Base-by-base conservation (phyloP, 2,329 filamentous ascomycete species). In the Neonectria sp. region DNA sequence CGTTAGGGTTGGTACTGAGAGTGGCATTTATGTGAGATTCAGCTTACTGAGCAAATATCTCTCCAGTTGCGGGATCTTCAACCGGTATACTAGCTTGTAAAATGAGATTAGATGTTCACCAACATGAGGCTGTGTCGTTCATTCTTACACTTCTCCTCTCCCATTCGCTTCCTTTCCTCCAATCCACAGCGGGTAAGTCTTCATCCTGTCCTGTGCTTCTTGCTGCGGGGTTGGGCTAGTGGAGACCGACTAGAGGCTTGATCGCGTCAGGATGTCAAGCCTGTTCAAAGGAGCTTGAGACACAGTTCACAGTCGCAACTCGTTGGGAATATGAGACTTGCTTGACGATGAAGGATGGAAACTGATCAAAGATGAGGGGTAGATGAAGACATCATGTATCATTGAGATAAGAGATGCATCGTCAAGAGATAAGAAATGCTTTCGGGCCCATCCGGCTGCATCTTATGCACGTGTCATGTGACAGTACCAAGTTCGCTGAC, bases 21-120 rank as follows among this genome's bases (percentile, higher is more conserved):
- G 48, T 24, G 21, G 21, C 3, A 11, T 12, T 8, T 8, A n/a
- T 17, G n/a, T 5, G 24, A 6, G 24, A 12, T 29, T 21, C 33
- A 17, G 76, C 81, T 77, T 74, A 86, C 85, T 83, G 74, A 43
- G 86, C 85, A 64, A 89, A 86, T 7, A 86, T 79, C 55, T 88
- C 82, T 24, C 85, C 84, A 0, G 82, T 88, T 0, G 87, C 81
- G 15, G 88, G 88, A 69, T 89, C 82, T 70, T 89, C 85, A 48
- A 90, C 76, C 0, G 82, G 77, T 60, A 90, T 84, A 46, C 87
- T 89, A 60, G 43, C 2, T 29, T 49, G 2, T 9, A n/a, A 7
- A 17, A 35, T 35, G 3, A 9, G n/a, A 55, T 55, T 11, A 35
- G 40, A 49, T 40, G 53, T 5, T 48, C 43, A 17, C 15, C 12